A percentile compares a stretch with the other conserved stretches of the same genome.
These are phyloP conservation scores for Trichophyton verrucosum DNA, from an alignment of 2,329 filamentous ascomycete genomes.

Conservation along the genomic window DNA sequence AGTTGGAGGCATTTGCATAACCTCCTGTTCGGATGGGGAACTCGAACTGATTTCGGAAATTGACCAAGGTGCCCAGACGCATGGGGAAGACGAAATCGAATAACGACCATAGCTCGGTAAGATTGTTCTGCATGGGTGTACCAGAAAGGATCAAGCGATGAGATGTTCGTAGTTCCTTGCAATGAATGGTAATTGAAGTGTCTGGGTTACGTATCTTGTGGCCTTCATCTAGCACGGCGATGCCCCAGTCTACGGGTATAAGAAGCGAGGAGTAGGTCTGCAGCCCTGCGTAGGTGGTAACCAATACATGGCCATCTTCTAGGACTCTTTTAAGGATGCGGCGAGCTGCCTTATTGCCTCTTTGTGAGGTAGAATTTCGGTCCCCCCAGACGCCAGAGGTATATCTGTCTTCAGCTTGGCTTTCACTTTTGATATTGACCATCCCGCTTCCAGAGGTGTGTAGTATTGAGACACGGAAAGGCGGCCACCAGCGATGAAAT, in stretches of 20 bases:
- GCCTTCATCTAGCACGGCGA: slow-evolving; percentile 88
- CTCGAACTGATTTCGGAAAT: slow-evolving; percentile 84
- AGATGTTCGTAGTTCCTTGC: slow-evolving; percentile 81
- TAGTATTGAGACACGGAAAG: slow-evolving; percentile 85
- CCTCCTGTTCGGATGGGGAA: slow-evolving; percentile 86
- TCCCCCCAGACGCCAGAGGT: slow-evolving; percentile 44
- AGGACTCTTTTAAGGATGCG: slow-evolving; percentile 73
- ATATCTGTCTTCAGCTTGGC: slow-evolving; percentile 50
- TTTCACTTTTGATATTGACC: slow-evolving; percentile 59
- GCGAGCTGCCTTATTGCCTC: slow-evolving; percentile 55
- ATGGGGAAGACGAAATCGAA: slow-evolving; percentile 98
- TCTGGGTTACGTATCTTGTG: slow-evolving; percentile 98
- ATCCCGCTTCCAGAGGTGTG: slow-evolving; percentile 95
- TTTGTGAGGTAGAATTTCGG: slow-evolving; percentile 25
- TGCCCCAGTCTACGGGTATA: slow-evolving; percentile 77
- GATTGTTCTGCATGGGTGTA: slow-evolving; percentile 94
- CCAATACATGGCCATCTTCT: slow-evolving; percentile 75
- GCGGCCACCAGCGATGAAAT: slow-evolving; percentile 98
- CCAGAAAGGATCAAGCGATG: slow-evolving; percentile 90
- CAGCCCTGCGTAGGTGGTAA: slow-evolving; percentile 93
- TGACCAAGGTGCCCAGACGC: slow-evolving; percentile 80
- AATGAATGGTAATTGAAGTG: slow-evolving; percentile 84
- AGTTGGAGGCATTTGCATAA: slow-evolving; percentile 86
- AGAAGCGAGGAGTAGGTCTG: slow-evolving; percentile 79
- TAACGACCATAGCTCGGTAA: slow-evolving; percentile 88